Evolutionary conservation across 176 grass and related monocot species (phyloP), one percentile per base, ranked within the genome.

Genomic region (Phoenix dactylifera): DNA sequence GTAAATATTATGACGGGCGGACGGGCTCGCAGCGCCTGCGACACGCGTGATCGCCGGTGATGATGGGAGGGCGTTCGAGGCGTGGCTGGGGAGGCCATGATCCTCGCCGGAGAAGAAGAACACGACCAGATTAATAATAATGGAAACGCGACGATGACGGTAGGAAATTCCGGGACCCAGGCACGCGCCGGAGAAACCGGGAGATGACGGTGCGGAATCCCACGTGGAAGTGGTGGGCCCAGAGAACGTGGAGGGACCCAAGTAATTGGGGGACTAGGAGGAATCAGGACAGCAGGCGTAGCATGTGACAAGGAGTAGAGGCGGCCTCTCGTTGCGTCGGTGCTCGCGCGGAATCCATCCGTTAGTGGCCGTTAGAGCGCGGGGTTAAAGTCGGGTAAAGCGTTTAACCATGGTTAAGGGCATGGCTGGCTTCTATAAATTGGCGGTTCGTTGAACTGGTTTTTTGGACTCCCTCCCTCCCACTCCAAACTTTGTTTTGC

Each of bases 31-130:
- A 20, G 20, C 26, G 3, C 26, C 55, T 24, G 52, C 52, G 72
- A 65, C 72, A 74, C 54, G 72, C 72, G 62, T 74, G 72, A 74
- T 39, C 3, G 17, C 53, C 25, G 20, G 62, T 58, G 54, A 74
- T 74, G 20, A 74, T 74, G 62, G 32, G 26, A 60, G 28, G 0
- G 28, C 28, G 28, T 30, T 30, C 0, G 28, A 30, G 26, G 58
- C 58, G 58, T 35, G 58, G 58, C 26, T 66, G 55, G 19, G 10
- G 50, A 49, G 26, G 6, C 53, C 54, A 63, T 63, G 59, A 73
- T 50, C 53, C 62, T 60, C 39, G 64, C 64, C 20, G 71, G 22
- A 49, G 64, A 74, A 65, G 22, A 49, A 60, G 10, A 30, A 6
- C 28, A 3, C 59, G 29, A 26, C 60, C 2, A 10, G 61, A 55